Conservation (phyloP, 345 rosid species). For the Syzygium aqueum region DNA sequence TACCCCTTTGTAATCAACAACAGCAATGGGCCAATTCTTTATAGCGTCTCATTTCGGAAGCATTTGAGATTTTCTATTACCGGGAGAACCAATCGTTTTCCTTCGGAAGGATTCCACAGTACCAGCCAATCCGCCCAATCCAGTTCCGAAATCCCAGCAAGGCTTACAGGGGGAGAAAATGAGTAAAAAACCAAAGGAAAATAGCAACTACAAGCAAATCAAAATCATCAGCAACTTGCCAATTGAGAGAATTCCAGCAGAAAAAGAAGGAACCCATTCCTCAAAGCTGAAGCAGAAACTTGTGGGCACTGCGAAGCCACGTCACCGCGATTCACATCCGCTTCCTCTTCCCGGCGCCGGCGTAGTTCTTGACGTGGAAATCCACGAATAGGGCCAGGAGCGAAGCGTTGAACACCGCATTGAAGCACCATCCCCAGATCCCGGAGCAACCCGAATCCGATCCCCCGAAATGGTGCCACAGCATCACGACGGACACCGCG, state of each 20-base stretch:
- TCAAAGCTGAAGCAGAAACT: neutral
- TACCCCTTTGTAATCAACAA: neutral
- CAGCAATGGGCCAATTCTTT: neutral
- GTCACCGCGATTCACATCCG: neutral
- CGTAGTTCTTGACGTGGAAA: slow-evolving; percentile 39
- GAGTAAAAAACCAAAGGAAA: neutral
- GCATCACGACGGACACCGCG: slow-evolving; percentile 20
- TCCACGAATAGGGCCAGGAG: slow-evolving; percentile 41
- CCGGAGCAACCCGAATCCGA: slow-evolving; percentile 44
- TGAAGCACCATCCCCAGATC: slow-evolving; percentile 47
- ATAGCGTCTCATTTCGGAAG: neutral
- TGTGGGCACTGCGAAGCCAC: neutral
- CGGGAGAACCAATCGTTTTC: neutral
- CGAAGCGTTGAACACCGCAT: slow-evolving; percentile 35
- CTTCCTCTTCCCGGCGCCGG: neutral
- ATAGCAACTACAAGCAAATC: neutral
- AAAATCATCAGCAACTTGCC: neutral
- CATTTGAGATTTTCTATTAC: neutral
- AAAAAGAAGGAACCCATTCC: neutral
- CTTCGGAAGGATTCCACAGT: neutral
- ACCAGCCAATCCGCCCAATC: neutral
- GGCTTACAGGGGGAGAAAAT: neutral
- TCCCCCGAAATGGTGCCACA: slow-evolving; percentile 36
- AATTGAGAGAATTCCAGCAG: neutral
- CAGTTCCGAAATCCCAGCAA: neutral